Evolutionary conservation across 148 eudicot genomes (phyloP).

Genomic region (Limonium bicolor): DNA sequence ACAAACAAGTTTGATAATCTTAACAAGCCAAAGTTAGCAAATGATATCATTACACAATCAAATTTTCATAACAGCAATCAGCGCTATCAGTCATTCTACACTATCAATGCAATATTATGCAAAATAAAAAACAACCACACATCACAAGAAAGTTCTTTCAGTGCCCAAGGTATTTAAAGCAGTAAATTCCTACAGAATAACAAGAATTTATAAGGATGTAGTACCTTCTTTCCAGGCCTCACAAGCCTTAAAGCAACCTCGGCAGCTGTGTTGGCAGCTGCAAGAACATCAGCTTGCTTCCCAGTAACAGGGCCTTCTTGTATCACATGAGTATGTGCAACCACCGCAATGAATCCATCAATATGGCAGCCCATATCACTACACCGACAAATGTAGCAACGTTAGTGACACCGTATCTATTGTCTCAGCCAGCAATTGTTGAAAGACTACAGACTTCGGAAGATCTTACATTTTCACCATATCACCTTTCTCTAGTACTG

Average conservation of each 20-base stretch:
- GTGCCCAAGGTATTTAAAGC: not conserved
- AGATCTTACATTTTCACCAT: slow-evolving; percentile 60
- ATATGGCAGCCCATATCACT: slow-evolving; percentile 94
- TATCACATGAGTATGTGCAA: slow-evolving; percentile 72
- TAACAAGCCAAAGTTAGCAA: too few species aligned
- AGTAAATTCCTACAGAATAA: not conserved
- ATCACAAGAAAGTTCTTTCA: too few species aligned
- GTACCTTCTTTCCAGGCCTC: slow-evolving; percentile 85
- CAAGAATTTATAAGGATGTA: not conserved
- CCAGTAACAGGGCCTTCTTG: slow-evolving; percentile 75
- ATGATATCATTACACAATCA: too few species aligned
- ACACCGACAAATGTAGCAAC: too few species aligned
- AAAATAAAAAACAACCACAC: too few species aligned
- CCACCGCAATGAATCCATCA: slow-evolving; percentile 88
- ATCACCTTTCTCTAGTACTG: slow-evolving; percentile 75
- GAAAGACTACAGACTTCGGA: too few species aligned
- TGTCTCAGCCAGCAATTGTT: too few species aligned
- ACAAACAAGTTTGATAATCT: too few species aligned
- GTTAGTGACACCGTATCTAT: too few species aligned
- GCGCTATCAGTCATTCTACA: too few species aligned
- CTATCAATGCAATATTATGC: too few species aligned
- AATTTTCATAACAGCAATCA: too few species aligned
- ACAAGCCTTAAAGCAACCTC: slow-evolving; percentile 92
- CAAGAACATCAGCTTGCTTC: slow-evolving; percentile 76
- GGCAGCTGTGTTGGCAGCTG: slow-evolving; percentile 85